Conservation (phyloP, 2,329 filamentous ascomycete species). For the Fusarium circinatum region DNA sequence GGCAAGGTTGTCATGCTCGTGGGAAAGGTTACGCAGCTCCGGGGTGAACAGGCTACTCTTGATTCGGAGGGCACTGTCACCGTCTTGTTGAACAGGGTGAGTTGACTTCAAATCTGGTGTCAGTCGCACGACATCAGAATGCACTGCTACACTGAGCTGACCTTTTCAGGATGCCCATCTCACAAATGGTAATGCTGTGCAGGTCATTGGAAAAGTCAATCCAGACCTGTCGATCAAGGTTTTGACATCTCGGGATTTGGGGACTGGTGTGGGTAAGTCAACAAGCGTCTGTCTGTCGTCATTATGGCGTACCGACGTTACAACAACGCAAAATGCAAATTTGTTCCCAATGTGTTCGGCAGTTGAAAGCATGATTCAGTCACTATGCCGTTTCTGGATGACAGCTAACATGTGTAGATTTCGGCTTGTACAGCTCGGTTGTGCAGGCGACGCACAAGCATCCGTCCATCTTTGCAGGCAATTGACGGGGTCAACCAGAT, state of each 20-base stretch:
- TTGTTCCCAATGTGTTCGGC: not conserved
- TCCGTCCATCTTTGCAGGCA: conserved; percentile 77
- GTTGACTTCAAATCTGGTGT: conserved; percentile 34
- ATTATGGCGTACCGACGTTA: conserved; percentile 10
- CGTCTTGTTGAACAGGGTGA: conserved; percentile 77
- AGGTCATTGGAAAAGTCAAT: conserved; percentile 84
- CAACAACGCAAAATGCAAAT: not conserved
- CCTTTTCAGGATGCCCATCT: conserved; percentile 75
- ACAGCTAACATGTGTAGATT: conserved; percentile 65
- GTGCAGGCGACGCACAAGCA: conserved; percentile 88
- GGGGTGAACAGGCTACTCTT: conserved; percentile 81
- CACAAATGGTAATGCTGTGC: conserved; percentile 73
- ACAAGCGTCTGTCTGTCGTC: conserved; percentile 29
- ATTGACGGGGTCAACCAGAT: conserved; percentile 49
- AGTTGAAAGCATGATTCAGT: not conserved
- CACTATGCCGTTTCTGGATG: not conserved
- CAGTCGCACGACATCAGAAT: not conserved
- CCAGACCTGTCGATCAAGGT: conserved; percentile 77
- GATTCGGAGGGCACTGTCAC: conserved; percentile 84
- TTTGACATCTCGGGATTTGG: conserved; percentile 75
- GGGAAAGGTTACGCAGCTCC: conserved; percentile 84
- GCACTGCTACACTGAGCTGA: not conserved
- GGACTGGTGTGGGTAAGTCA: conserved; percentile 72
- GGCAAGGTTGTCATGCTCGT: conserved; percentile 82
- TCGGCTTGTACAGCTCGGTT: conserved; percentile 77